Base-by-base conservation (phyloP, 805 yeast genomes). In the Scheffersomyces lignosus region DNA sequence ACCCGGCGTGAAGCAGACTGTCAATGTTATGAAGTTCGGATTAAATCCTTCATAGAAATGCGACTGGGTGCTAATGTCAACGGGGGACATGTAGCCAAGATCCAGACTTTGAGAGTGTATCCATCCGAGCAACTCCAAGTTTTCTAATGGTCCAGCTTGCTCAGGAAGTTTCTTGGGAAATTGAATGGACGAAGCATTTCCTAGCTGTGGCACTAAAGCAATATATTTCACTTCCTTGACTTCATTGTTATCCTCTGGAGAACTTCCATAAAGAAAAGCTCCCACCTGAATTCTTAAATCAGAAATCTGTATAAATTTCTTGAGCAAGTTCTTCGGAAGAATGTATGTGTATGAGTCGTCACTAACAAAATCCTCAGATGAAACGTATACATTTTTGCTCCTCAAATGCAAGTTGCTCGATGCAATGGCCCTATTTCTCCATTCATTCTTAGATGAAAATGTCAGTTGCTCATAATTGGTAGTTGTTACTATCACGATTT, bases 401-500 rank as follows among this genome's bases (percentile, higher is more conserved):
- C 96, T 79, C 57, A 84, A 62, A 49, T 83, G 83, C 31, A 93
- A 66, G 46, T 79, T 74, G 30, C 85, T 74, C 0, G 95, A 74
- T 1, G 95, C 81, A 33, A 93, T 78, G 0, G 97, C 96, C 27
- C 95, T 66, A 36, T 74, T 73, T 49, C 98, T 74, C 99, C 99
- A 93, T 53, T 89, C 96, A 24, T 89, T 80, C 56, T 80, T 82
- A 1, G 96, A 87, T 31, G 82, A 72, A 56, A 93, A 93, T 12
- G 82, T 65, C 64, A 80, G 82, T 51, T 87, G 93, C 57, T 89
- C 99, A 55, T 86, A 90, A 44, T 80, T 80, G 13, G 90, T 80
- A 0, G 98, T 89, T 0, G 98, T 89, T 20, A 91, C 96, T 0
- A 96, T 91, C 28, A 86, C 83, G 51, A 93, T 91, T 51, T 90